Evolutionary conservation across 1,284 basidiomycete genomes (phyloP).

Genomic region (Malassezia restricta): DNA sequence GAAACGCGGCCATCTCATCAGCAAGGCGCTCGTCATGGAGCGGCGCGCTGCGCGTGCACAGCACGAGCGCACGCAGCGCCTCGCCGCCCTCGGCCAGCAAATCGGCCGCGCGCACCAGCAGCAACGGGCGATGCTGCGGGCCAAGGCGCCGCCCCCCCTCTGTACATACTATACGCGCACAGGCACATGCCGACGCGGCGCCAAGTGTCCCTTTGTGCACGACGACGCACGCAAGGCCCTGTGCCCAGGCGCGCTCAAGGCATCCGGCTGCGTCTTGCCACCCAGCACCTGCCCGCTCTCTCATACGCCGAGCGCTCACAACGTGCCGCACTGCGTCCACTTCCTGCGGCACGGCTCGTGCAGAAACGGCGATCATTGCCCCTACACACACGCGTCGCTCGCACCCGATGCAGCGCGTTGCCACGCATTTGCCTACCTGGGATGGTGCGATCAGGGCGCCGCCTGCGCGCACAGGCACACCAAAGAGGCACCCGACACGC

Average conservation of each 20-base stretch:
- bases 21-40: constrained; percentile 32
- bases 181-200: constrained; percentile 20
- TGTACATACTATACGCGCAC: constrained; percentile 14
- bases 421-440: constrained; percentile 26
- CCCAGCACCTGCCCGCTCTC: constrained; percentile 35
- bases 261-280: constrained; percentile 28
- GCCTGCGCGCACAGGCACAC: constrained; percentile 32
- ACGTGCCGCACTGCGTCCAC: constrained; percentile 42
- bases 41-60: constrained; percentile 24
- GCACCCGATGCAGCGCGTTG: constrained; percentile 23
- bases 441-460: constrained; percentile 36
- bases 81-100: constrained; percentile 25
- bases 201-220: constrained; percentile 38
- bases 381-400: constrained; percentile 29
- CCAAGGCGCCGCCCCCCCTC: neutral
- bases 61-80: constrained; percentile 20
- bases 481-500: constrained; percentile 38
- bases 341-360: constrained; percentile 26
- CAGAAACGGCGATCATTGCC: constrained; percentile 32
- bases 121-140: constrained; percentile 15
- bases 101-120: constrained; percentile 21
- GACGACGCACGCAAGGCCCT: constrained; percentile 33
- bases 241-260: constrained; percentile 34
- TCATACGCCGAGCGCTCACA: constrained; percentile 24
- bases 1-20: constrained; percentile 48